Evolutionary conservation across 805 yeast genomes (phyloP), one percentile per base, ranked within the genome.

Genomic region (Grigorovia jiainica): DNA sequence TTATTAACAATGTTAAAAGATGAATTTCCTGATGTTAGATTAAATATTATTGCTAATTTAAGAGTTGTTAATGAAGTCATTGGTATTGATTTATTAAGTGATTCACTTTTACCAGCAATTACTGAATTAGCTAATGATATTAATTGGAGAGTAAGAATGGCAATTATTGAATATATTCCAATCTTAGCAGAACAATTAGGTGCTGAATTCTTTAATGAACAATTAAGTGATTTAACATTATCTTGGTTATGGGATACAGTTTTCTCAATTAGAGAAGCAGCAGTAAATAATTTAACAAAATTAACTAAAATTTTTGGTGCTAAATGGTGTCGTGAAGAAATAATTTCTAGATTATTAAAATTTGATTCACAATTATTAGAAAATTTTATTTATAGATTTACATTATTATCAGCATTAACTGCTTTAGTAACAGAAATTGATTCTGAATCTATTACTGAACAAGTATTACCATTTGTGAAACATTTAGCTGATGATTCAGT

Each of bases 201-300:
- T 23, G 89, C 84, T 41, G 79, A 86, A 23, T 87, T 90, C 57
- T 92, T 92, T 65, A 92, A 92, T 63, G 84, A 86, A 60, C 95
- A 89, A 55, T 71, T 92, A 50, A 87, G 95, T 48, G 80, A 84
- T 39, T 71, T 92, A 52, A 92, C 96, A 56, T 76, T 92, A 76
- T 83, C 89, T n/a, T 92, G 98, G 97, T 71, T 92, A 50, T 89
- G 97, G 95, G 99, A 92, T 66, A 84, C 89, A 4, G 98, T 92
- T 32, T 92, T 78, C 65, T 89, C 97, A 5, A 89, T 92, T 47
- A 79, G 99, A 64, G 94, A 87, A 51, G 98, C 98, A 8, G 97
- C 97, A 1, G 95, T 92, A 25, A 68, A 71, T 43, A 92, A 89
- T 62, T 69, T 92, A 52, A 79, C 75, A 51, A 79, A 82, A 51